Percentiles rank a stretch among this genome's conserved stretches.
Evolutionary conservation across 192 early-diverging fungal genomes (phyloP).

Genomic region (Linnemannia exigua): DNA sequence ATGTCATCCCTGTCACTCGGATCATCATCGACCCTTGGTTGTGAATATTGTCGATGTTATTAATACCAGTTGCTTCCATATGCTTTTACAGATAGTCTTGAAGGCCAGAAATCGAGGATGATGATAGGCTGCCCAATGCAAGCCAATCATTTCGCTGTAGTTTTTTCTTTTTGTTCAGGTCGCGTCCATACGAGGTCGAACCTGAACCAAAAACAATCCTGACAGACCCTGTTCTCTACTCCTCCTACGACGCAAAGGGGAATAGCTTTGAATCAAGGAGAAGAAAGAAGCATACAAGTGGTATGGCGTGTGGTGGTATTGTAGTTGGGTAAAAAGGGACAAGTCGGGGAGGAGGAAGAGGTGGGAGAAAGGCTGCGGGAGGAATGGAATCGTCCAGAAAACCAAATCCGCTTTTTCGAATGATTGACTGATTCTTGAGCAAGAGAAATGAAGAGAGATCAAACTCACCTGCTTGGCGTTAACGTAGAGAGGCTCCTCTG

Average conservation of each 20-base stretch:
- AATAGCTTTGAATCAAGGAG: not conserved
- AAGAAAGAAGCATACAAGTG: not conserved
- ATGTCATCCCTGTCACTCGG: not conserved
- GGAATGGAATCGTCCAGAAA: slow-evolving; percentile 7
- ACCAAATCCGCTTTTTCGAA: not conserved
- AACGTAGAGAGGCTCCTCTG: slow-evolving; percentile 91
- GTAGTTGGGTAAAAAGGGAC: not conserved
- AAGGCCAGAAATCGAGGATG: not conserved
- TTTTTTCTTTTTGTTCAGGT: slow-evolving; percentile 34
- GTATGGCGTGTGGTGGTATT: not conserved
- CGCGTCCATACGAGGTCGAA: slow-evolving; percentile 35
- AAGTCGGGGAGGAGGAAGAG: not conserved
- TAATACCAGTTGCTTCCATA: not conserved
- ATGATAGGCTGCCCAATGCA: slow-evolving; percentile 50
- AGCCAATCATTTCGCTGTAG: slow-evolving; percentile 59
- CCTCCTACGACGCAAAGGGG: not conserved
- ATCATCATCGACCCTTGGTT: not conserved
- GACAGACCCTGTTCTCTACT: not conserved
- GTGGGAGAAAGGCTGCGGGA: not conserved
- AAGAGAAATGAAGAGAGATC: not conserved
- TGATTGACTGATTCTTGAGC: not conserved
- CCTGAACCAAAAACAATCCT: slow-evolving; percentile 39
- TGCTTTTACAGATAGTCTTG: not conserved
- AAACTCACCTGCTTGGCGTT: slow-evolving; percentile 84
- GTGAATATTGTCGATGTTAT: not conserved